phyloP scores from a whole-genome alignment of 345 rosid genomes.

The Eucalyptus erythrocorys region DNA sequence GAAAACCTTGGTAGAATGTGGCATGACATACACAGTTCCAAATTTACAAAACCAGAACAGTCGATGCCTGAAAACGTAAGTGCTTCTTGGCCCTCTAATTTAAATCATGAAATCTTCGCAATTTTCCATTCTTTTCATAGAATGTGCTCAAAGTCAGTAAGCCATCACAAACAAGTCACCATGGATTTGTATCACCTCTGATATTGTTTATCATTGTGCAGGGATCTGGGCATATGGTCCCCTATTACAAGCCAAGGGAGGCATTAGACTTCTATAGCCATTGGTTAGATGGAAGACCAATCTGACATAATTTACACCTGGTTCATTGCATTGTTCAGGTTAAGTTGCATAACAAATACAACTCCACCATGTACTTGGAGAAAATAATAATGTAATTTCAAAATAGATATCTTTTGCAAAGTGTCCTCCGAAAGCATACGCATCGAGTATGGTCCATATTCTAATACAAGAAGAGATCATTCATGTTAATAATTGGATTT shows the following conservation, averaged over 20 bases:
- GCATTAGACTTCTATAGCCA: background rate
- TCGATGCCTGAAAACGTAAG: background rate
- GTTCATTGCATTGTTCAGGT: background rate
- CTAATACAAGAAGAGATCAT: background rate
- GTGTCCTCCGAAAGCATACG: background rate
- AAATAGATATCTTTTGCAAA: background rate
- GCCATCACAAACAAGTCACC: background rate
- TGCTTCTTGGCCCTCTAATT: background rate
- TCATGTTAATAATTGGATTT: background rate
- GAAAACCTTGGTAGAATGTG: background rate
- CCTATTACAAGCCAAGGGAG: background rate
- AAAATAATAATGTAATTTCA: background rate
- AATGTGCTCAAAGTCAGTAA: background rate
- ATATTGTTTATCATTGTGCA: slow-evolving; percentile 2
- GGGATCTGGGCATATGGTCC: background rate
- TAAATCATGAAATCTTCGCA: background rate
- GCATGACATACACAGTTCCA: background rate
- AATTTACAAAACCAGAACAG: background rate
- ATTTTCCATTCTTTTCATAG: background rate
- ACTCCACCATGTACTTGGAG: background rate
- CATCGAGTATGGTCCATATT: background rate
- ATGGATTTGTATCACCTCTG: slow-evolving; percentile 19
- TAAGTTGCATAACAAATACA: background rate
- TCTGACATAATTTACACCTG: background rate
- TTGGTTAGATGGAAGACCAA: background rate